Conservation (phyloP, 306 rosid genomes). For the Fragaria iinumae region DNA sequence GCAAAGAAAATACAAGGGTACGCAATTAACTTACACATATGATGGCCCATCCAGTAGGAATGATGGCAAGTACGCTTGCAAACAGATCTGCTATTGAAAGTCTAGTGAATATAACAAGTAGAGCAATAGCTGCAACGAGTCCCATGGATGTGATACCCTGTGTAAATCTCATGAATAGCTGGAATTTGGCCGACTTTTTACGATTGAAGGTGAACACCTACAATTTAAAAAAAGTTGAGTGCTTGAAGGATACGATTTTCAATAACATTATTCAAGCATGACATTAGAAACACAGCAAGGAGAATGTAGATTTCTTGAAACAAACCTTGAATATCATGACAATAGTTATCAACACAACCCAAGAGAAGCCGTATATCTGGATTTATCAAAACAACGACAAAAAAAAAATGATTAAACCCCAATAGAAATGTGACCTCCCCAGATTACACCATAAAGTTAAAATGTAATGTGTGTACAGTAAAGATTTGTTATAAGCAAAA, state of each 20-base stretch:
- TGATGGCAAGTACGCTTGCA: conserved; percentile 75
- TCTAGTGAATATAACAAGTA: conserved; percentile 57
- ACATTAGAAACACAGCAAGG: neutral
- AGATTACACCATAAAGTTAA: neutral
- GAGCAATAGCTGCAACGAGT: conserved; percentile 64
- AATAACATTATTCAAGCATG: neutral
- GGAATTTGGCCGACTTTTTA: conserved; percentile 61
- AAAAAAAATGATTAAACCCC: neutral
- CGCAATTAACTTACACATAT: conserved; percentile 69
- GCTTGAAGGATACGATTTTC: neutral
- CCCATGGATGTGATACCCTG: conserved; percentile 74
- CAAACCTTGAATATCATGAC: conserved; percentile 88
- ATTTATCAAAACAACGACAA: conserved; percentile 15
- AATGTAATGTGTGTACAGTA: neutral
- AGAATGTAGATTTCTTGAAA: conserved; percentile 17
- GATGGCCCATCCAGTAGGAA: conserved; percentile 92
- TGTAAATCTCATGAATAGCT: conserved; percentile 69
- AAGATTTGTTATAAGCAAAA: neutral
- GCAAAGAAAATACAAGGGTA: neutral
- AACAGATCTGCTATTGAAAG: conserved; percentile 78
- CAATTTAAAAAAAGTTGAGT: conserved; percentile 26
- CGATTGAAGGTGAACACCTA: conserved; percentile 86
- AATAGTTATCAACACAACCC: conserved; percentile 71
- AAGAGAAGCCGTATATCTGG: conserved; percentile 90
- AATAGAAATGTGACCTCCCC: neutral